Base-by-base conservation (phyloP, 306 rosid species). In the Vigna radiata region DNA sequence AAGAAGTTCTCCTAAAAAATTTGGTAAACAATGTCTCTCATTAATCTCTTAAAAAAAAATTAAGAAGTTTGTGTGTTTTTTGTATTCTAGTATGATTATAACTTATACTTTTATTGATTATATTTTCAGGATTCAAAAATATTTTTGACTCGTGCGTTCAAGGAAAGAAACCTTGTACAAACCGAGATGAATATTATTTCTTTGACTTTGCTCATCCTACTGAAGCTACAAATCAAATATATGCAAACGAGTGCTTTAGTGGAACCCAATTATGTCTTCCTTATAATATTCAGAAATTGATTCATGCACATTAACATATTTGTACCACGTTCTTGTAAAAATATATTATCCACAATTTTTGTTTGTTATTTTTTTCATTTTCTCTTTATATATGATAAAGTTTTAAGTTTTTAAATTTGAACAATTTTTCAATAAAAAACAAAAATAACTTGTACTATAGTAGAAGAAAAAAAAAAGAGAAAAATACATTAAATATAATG, bases 1-100 rank as follows among this genome's bases (percentile, higher is more conserved):
- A 64, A 65, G 49, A 76, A 53, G 39, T 16, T 66, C 31, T 44
- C 74, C 80, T 9, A 21, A 39, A 65, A 66, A 23, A 0, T 76
- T 65, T 76, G 80, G 80, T 76, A 46, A 29, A 29, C 4, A 29
- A 25, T 25, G 27, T 4, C 31, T 9, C 6, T 21, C 29, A 54
- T 7, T 54, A 7, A 17, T 33, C 7, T 29, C 31, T 29, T 29
- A 5, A 29, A 33, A 33, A 33, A 6, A 0, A 6, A 5, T 29
- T 29, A 33, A 33, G 7, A 33, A 33, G 1, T 33, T 33, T 0
- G 1, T 33, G 7, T 33, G 0, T 33, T 33, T 33, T 33, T 33
- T 5, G 6, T 33, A 1, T 56, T 23, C 0, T 29, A 2, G 10
- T 56, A 3, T 56, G 7, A 56, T 56, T 8, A 19, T 10, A 56